These are phyloP conservation scores for Zhuliangozyma parablackwelliae DNA, from an alignment of 1,139 yeast genomes.

Conservation along the genomic window DNA sequence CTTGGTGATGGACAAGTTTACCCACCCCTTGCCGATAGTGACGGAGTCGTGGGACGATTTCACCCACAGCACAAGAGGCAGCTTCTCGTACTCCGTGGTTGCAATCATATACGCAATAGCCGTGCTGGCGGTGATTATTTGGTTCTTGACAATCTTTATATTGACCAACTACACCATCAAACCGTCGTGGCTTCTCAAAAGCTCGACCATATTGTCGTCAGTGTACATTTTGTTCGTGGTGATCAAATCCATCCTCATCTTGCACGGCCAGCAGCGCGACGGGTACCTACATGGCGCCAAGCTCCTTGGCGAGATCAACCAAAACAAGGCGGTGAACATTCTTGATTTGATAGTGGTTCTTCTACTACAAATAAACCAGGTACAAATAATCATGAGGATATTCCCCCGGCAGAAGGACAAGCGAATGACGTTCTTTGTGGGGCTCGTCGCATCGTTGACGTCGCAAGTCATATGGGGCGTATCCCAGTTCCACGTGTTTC, in stretches of 20 bases:
- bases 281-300: conserved; percentile 56
- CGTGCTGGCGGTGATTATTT: conserved; percentile 60
- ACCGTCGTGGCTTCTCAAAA: conserved; percentile 45
- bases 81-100: conserved; percentile 53
- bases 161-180: conserved; percentile 57
- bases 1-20: conserved; percentile 21
- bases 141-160: conserved; percentile 61
- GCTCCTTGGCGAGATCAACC: conserved; percentile 45
- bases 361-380: conserved; percentile 66
- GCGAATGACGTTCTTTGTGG: conserved; percentile 59
- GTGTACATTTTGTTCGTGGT: conserved; percentile 51
- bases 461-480: conserved; percentile 72
- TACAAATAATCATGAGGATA: conserved; percentile 68
- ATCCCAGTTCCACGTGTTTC: conserved; percentile 45
- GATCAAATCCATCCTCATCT: conserved; percentile 39
- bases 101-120: conserved; percentile 61
- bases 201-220: conserved; percentile 47
- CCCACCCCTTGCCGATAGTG: conserved; percentile 36
- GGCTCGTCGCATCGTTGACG: conserved; percentile 50
- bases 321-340: conserved; percentile 47
- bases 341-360: conserved; percentile 63
- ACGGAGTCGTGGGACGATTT: conserved; percentile 38
- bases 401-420: conserved; percentile 71
- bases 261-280: conserved; percentile 46
- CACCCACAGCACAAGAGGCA: conserved; percentile 32